Conservation (phyloP, 164 flowering plant genomes). For the Sedum album region DNA sequence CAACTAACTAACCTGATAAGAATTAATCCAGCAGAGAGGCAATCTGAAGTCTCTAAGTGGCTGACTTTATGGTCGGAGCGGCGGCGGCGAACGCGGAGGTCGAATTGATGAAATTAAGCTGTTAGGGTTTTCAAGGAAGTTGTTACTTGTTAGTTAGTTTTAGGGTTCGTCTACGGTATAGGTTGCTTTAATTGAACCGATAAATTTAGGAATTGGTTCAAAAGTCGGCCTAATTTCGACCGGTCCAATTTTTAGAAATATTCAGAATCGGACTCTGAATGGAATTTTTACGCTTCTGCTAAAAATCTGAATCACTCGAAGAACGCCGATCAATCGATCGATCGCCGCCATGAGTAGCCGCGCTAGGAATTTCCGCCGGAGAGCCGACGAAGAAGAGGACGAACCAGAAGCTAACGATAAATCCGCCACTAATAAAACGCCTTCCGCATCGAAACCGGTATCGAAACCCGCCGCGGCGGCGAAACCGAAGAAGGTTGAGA, state of each 20-base stretch:
- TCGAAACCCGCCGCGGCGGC: slow-evolving; percentile 18
- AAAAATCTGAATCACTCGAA: not conserved
- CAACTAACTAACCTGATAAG: no score
- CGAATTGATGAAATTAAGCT: not conserved
- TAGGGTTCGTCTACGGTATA: not conserved
- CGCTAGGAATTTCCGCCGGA: slow-evolving; percentile 48
- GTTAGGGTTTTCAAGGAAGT: not conserved
- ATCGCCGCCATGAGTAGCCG: slow-evolving; percentile 27
- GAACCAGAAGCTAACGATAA: slow-evolving; percentile 10
- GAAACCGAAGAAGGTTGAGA: slow-evolving; percentile 28
- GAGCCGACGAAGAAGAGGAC: slow-evolving; percentile 26
- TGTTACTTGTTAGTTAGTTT: not conserved
- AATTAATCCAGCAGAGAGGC: no score
- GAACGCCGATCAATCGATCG: not conserved
- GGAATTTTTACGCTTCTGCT: not conserved
- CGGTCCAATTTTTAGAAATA: not conserved
- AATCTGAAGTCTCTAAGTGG: not conserved
- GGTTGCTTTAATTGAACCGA: not conserved
- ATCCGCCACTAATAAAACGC: slow-evolving; percentile 14
- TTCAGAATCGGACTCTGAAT: not conserved
- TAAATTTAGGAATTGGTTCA: not conserved
- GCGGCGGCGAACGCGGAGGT: not conserved
- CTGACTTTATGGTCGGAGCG: not conserved
- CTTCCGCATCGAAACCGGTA: slow-evolving; percentile 11
- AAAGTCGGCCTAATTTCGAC: not conserved